Evolutionary conservation across 192 early-diverging fungal species (phyloP).

Genomic region (Coemansia sp.): DNA sequence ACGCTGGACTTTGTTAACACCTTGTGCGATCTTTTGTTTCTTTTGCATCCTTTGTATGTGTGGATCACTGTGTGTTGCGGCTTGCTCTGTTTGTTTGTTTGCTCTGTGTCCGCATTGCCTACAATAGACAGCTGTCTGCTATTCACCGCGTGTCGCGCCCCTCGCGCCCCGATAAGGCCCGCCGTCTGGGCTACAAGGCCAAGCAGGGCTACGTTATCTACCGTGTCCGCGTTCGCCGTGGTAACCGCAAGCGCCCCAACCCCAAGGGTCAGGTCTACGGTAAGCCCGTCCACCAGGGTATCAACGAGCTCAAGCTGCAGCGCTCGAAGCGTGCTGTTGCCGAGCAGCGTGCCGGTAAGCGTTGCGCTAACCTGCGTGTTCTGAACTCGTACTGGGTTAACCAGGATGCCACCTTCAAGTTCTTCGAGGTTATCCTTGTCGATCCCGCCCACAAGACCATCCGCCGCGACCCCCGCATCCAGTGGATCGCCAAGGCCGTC

Average conservation of each 20-base stretch:
- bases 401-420: slow-evolving; percentile 99
- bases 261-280: slow-evolving; percentile 98
- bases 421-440: slow-evolving; percentile 98
- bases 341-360: slow-evolving; percentile 97
- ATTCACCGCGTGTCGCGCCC: slow-evolving; percentile 98
- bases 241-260: slow-evolving; percentile 95
- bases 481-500: slow-evolving; percentile 97
- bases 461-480: slow-evolving; percentile 97
- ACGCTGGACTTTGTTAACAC: slow-evolving; percentile 44
- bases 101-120: background rate
- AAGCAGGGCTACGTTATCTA: slow-evolving; percentile 99
- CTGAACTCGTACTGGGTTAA: slow-evolving; percentile 99
- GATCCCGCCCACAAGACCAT: slow-evolving; percentile 98
- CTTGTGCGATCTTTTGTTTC: background rate
- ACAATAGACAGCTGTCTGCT: slow-evolving; percentile 88
- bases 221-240: slow-evolving; percentile 98
- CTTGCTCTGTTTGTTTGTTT: background rate
- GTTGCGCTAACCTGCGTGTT: slow-evolving; percentile 96
- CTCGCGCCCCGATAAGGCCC: slow-evolving; percentile 98
- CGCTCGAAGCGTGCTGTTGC: slow-evolving; percentile 90
- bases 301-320: slow-evolving; percentile 99
- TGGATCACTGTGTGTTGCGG: background rate
- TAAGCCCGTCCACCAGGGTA: slow-evolving; percentile 97
- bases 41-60: background rate
- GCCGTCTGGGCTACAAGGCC: slow-evolving; percentile 99